phyloP scores from a whole-genome alignment of 768 basidiomycete species.

The Lactifluus rugatus region DNA sequence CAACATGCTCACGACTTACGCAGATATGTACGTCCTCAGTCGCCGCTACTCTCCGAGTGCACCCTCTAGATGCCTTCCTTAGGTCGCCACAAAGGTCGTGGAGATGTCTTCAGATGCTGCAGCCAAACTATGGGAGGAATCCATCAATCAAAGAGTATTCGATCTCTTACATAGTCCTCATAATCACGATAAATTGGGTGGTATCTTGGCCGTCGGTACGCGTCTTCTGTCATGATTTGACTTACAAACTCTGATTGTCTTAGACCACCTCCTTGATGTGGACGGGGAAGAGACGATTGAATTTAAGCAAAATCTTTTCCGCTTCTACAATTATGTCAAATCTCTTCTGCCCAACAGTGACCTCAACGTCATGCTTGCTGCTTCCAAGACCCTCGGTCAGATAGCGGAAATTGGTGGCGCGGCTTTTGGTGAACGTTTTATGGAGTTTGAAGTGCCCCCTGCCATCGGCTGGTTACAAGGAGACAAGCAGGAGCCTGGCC shows the following conservation, averaged over 20 bases:
- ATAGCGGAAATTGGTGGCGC: slow-evolving; percentile 79
- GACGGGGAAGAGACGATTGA: slow-evolving; percentile 76
- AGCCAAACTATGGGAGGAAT: slow-evolving; percentile 78
- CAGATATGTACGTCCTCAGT: slow-evolving; percentile 49
- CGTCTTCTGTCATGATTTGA: neutral
- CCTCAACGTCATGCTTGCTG: slow-evolving; percentile 87
- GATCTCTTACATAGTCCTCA: slow-evolving; percentile 77
- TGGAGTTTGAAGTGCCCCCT: slow-evolving; percentile 80
- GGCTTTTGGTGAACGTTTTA: slow-evolving; percentile 79
- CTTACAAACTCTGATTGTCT: slow-evolving; percentile 19
- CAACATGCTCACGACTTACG: slow-evolving; percentile 64
- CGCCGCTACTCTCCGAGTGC: neutral
- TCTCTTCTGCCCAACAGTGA: slow-evolving; percentile 86
- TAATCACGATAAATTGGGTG: slow-evolving; percentile 73
- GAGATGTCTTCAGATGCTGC: slow-evolving; percentile 79
- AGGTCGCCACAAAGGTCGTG: slow-evolving; percentile 66
- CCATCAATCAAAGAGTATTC: slow-evolving; percentile 69
- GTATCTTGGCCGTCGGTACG: slow-evolving; percentile 79
- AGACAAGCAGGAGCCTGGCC: slow-evolving; percentile 65
- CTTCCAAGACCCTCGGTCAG: slow-evolving; percentile 84
- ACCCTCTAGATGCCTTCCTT: slow-evolving; percentile 7
- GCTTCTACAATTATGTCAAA: slow-evolving; percentile 89
- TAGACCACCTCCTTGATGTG: slow-evolving; percentile 66
- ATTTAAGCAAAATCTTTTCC: slow-evolving; percentile 70
- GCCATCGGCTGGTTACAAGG: slow-evolving; percentile 74